Evolutionary conservation across 148 eudicot genomes (phyloP).

Genomic region (Bassia scoparia): DNA sequence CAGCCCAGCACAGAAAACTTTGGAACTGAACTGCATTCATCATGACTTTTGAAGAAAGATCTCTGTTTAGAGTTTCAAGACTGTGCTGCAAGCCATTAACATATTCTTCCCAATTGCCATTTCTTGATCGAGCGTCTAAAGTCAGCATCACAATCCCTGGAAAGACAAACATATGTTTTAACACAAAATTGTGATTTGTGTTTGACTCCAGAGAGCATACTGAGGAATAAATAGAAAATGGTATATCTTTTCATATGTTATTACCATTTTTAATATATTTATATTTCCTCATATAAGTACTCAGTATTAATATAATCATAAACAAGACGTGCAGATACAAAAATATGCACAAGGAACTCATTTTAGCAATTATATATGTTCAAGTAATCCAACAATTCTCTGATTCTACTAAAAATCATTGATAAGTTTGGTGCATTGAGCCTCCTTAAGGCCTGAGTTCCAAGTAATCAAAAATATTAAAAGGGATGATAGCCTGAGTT

Average conservation of each 20-base stretch:
- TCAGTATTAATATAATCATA: neutral
- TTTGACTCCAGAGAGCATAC: neutral
- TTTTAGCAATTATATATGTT: neutral
- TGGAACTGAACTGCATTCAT: conserved; percentile 78
- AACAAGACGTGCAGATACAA: no score
- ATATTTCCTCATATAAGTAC: neutral
- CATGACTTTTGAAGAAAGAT: conserved; percentile 60
- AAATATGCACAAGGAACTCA: neutral
- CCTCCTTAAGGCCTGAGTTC: neutral
- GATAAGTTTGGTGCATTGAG: neutral
- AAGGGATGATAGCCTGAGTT: no score
- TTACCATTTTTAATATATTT: neutral
- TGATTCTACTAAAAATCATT: neutral
- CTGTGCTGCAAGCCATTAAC: conserved; percentile 60
- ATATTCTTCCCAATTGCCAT: conserved; percentile 86
- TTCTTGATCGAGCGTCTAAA: conserved; percentile 72
- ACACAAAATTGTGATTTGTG: neutral
- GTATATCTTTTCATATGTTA: neutral
- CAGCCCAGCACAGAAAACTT: conserved; percentile 99
- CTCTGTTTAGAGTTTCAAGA: conserved; percentile 51
- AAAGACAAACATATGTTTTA: conserved; percentile 12
- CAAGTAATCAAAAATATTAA: no score
- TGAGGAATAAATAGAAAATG: neutral
- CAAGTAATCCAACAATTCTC: neutral
- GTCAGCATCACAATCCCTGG: conserved; percentile 75